Evolutionary conservation across 2,329 filamentous ascomycete species (phyloP), one percentile per base, ranked within the genome.

Genomic region (Sporothrix brasiliensis): DNA sequence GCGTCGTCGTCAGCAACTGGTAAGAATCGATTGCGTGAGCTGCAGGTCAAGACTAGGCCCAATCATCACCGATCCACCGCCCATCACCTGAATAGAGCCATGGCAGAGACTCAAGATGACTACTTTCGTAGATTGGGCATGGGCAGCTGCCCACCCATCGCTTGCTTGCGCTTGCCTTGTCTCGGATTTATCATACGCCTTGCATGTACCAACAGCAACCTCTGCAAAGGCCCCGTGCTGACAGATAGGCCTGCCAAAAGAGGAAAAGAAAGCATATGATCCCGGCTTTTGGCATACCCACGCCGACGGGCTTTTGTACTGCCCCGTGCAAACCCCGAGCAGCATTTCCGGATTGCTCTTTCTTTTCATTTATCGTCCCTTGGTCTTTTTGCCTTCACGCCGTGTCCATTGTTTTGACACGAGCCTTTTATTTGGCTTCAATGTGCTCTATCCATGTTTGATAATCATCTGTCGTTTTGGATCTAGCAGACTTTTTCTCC

Each of bases 251-350:
- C 24, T 41, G 54, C 54, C 56, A 16, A 60, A 41, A 41, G 34
- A 39, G n/a, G 30, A 11, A 58, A 41, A 60, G 6, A 41, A 58
- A 44, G 24, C 50, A 16, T 27, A 47, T 41, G 21, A 44, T 21
- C 60, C 60, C 24, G 41, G 60, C 60, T 49, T 63, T 24, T 44
- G 60, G 44, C 60, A 49, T 27, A 49, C 4, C 24, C 60, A 24
- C 14, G 6, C 39, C 60, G 60, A n/a, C 21, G 13, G 11, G 14
- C 41, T 41, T 61, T 13, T 44, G 11, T n/a, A 16, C 39, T 61
- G 56, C 19, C n/a, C 34, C 34, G 60, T 47, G 60, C 41, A 49
- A 63, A 49, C 60, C 21, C 41, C 21, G 41, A 30, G 39, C 4
- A 44, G 34, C 19, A 21, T 14, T 41, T 41, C 39, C 4, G 56